Conservation (phyloP, 2,329 filamentous ascomycete genomes). For the Polychaeton citri region DNA sequence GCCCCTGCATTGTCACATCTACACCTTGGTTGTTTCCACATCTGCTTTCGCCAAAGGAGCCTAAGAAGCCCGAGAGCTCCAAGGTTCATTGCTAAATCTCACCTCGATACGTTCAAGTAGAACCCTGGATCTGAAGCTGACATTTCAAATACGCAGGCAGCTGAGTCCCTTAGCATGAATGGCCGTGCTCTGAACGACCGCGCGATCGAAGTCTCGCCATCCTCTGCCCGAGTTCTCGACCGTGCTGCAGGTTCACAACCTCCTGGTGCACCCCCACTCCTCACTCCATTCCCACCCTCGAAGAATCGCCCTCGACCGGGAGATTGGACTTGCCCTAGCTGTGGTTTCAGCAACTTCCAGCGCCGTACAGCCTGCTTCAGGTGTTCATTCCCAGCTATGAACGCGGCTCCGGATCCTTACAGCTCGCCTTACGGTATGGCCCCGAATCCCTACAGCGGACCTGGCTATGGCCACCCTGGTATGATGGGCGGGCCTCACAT, state of each 20-base stretch:
- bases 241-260: constrained; percentile 59
- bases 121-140: no score
- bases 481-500: constrained; percentile 71
- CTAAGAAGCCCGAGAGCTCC: constrained; percentile 1
- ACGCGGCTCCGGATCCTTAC: constrained; percentile 57
- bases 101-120: no score
- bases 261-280: constrained; percentile 40
- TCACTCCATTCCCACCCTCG: constrained; percentile 93
- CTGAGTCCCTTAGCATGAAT: constrained; percentile 98
- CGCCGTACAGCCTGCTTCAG: constrained; percentile 96
- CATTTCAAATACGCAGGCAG: no score
- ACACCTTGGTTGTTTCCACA: no score
- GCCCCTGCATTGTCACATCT: no score
- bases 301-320: constrained; percentile 96
- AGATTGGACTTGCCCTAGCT: constrained; percentile 98
- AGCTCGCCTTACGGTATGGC: constrained; percentile 38
- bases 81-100: constrained; percentile 8
- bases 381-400: constrained; percentile 95
- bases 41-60: constrained; percentile 6
- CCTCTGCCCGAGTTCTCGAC: constrained; percentile 90
- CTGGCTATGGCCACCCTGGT: constrained; percentile 47
- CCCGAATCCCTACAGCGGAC: constrained; percentile 24
- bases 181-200: constrained; percentile 96
- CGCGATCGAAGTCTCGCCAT: constrained; percentile 96
- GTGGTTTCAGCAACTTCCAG: constrained; percentile 98